These are phyloP conservation scores for Baeospora myosura DNA, from an alignment of 1,284 basidiomycete species.

Conservation along the genomic window DNA sequence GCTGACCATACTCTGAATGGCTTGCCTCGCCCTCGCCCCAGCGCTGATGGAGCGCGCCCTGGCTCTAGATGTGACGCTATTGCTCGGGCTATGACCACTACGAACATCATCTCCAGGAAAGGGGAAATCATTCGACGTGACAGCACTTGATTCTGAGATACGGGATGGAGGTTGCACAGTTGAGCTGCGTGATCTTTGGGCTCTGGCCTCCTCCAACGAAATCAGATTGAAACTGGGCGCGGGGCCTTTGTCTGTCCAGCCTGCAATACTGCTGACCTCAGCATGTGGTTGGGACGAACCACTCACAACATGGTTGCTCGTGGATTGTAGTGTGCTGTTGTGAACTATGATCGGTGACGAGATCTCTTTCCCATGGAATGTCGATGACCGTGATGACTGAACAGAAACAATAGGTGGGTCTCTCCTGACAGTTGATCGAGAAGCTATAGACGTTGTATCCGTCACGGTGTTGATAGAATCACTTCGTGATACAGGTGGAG, in stretches of 20 bases:
- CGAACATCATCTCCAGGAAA: conserved; percentile 23
- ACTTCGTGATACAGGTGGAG: conserved; percentile 27
- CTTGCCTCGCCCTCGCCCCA: conserved; percentile 42
- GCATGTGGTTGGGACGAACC: too few relatives aligned
- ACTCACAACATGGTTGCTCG: conserved; percentile 14
- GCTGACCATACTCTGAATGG: conserved; percentile 34
- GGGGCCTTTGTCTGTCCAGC: conserved; percentile 40
- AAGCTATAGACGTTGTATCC: conserved; percentile 37
- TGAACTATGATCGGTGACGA: conserved; percentile 41
- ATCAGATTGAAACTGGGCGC: conserved; percentile 57
- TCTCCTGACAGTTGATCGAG: conserved; percentile 18
- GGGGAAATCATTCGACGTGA: conserved; percentile 18
- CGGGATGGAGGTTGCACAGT: conserved; percentile 30
- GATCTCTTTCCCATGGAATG: conserved; percentile 41
- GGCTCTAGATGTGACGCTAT: conserved; percentile 23
- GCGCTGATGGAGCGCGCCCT: conserved; percentile 57
- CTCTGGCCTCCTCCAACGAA: conserved; percentile 68
- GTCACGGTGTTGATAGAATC: conserved; percentile 52
- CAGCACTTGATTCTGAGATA: conserved; percentile 16
- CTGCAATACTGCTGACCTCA: conserved; percentile 27
- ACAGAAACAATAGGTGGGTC: neutral
- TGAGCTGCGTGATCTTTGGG: conserved; percentile 50
- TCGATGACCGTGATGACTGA: conserved; percentile 27
- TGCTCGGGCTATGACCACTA: conserved; percentile 17
- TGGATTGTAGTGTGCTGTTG: conserved; percentile 20